Evolutionary conservation across 768 basidiomycete species (phyloP), one percentile per base, ranked within the genome.

Genomic region (Cystofilobasidium macerans): DNA sequence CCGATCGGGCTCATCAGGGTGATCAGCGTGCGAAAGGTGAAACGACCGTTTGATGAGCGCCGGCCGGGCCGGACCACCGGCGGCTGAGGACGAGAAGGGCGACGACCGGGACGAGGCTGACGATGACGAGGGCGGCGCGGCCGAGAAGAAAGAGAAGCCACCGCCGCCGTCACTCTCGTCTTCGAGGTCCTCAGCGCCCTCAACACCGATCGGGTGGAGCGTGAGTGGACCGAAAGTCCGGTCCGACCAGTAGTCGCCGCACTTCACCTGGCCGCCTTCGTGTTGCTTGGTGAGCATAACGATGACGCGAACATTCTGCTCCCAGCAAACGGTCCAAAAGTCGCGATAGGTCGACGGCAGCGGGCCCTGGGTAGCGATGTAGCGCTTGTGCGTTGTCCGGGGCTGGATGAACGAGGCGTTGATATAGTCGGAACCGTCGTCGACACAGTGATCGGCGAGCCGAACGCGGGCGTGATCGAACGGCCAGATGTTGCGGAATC

Each of bases 401-500:
- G 93, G 90, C 74, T 89, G 89, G 40, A 98, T 86, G 72, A 86
- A 88, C 33, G 90, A 94, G 13, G 94, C 94, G 73, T 98, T 97
- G 75, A 97, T 85, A 74, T 97, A 97, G 74, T 97, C 93, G 69
- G 86, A 86, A 47, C 82, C 82, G 36, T 84, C 82, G 24, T 72
- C 74, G 56, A 56, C 69, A 22, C 63, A 68, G 61, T 75, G 71
- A 68, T 73, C 72, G 67, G 81, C 78, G 61, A 97, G 79, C 56
- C 86, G 81, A 5, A 97, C 92, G 43, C 94, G 85, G 26, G 93
- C 87, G 24, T 22, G 42, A 63, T 70, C 74, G 43, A 47, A 97
- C 0, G 94, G 94, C 89, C 92, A 98, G 65, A 98, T 95, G 74
- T 98, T 87, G 67, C 87, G 86, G 78, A 95, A 98, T 69, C 94